Evolutionary conservation across 2,329 filamentous ascomycete genomes (phyloP).

Genomic region (Cladophialophora yegresii): DNA sequence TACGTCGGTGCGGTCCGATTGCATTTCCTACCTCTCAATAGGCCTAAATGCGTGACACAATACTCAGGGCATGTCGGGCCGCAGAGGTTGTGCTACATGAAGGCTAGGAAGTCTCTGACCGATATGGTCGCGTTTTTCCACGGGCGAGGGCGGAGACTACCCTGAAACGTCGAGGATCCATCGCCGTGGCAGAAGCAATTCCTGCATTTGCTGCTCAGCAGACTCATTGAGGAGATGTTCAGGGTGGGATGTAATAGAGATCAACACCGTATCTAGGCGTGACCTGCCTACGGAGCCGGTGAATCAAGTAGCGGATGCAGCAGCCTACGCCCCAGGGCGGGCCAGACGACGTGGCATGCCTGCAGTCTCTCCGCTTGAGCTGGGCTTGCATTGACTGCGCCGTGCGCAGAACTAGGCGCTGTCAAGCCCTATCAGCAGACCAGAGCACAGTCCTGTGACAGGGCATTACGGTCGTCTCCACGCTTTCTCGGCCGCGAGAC

Average conservation of each 20-base stretch:
- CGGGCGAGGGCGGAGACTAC: background rate
- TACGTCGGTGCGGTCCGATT: background rate
- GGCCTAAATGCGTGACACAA: background rate
- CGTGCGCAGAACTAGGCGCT: background rate
- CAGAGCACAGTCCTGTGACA: background rate
- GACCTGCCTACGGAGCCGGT: background rate
- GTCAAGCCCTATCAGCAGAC: background rate
- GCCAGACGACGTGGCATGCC: constrained; percentile 6
- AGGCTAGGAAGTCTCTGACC: background rate
- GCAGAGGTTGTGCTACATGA: background rate
- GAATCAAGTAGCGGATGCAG: background rate
- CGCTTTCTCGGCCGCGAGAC: background rate
- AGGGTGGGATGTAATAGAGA: background rate
- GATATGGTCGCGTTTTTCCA: background rate
- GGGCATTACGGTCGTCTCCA: background rate
- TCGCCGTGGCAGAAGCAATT: background rate
- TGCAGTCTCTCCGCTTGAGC: background rate
- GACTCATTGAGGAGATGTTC: background rate
- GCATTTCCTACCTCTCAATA: background rate
- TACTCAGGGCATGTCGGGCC: background rate
- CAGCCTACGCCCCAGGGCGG: background rate
- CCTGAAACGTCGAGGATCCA: background rate
- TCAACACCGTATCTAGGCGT: background rate
- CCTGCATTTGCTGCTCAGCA: background rate
- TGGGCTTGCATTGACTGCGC: background rate